A percentile compares a stretch with the other conserved stretches of the same genome.
Conservation (phyloP, 805 yeast species). For the Teunomyces gatunensis region DNA sequence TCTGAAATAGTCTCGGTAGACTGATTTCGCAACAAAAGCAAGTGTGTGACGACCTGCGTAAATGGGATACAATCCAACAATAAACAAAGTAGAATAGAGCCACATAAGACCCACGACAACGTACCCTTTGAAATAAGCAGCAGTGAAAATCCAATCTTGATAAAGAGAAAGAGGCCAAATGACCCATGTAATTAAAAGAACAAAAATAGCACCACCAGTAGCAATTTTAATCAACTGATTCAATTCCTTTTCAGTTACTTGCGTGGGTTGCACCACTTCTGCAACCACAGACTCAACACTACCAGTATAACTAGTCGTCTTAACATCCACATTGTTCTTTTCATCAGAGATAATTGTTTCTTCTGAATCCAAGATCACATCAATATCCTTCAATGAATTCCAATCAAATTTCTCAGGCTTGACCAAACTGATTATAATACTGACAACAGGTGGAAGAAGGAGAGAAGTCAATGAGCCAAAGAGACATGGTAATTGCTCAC, state of each 20-base stretch:
- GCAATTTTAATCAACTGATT: constrained; percentile 23
- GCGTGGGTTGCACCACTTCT: neutral
- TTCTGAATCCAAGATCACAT: neutral
- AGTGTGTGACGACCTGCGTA: constrained; percentile 34
- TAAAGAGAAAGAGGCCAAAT: constrained; percentile 44
- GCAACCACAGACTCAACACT: neutral
- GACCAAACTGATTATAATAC: constrained; percentile 23
- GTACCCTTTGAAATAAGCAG: constrained; percentile 36
- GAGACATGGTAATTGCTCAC: constrained; percentile 4
- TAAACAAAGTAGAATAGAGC: constrained; percentile 34
- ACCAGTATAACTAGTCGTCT: neutral
- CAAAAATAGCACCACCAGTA: constrained; percentile 20
- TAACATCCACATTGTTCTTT: neutral
- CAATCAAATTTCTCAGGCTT: constrained; percentile 30
- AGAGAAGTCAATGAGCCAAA: constrained; percentile 1
- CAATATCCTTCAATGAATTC: constrained; percentile 17
- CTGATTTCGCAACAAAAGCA: constrained; percentile 19
- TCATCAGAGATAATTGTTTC: neutral
- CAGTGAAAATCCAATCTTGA: constrained; percentile 40
- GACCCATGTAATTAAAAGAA: constrained; percentile 35
- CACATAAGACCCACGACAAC: constrained; percentile 37
- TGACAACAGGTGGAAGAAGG: constrained; percentile 17
- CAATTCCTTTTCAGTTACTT: constrained; percentile 2
- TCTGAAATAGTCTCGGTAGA: constrained; percentile 14
- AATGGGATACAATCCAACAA: constrained; percentile 33